Conservation (phyloP, 176 grass and related monocot genomes). For the Oryza australiensis region DNA sequence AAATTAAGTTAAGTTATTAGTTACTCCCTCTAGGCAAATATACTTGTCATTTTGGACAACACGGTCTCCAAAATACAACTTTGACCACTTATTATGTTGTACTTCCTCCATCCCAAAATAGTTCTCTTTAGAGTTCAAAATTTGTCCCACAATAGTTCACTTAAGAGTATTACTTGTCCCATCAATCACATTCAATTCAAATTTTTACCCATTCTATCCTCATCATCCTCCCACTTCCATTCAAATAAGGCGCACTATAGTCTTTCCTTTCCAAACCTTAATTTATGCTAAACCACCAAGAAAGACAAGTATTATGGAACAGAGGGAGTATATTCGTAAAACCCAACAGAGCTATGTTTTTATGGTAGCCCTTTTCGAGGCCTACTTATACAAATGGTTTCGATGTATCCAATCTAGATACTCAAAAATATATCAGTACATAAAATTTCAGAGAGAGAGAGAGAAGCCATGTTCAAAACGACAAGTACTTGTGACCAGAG, state of each 20-base stretch:
- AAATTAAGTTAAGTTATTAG: neutral
- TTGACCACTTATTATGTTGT: neutral
- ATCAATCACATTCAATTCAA: no score
- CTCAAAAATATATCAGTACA: neutral
- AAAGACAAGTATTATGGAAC: no score
- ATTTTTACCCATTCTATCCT: no score
- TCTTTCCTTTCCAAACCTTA: no score
- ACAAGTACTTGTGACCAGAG: neutral
- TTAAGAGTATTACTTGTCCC: no score
- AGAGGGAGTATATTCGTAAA: neutral
- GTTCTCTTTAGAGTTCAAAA: no score
- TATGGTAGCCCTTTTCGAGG: neutral
- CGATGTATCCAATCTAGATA: neutral
- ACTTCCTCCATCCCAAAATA: no score
- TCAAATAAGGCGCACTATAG: no score
- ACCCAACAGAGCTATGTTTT: neutral
- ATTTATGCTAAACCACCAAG: no score
- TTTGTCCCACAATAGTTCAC: no score
- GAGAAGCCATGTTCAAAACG: neutral
- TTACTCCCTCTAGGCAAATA: neutral
- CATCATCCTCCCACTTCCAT: no score
- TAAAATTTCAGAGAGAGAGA: neutral
- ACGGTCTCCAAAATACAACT: neutral
- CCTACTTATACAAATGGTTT: neutral
- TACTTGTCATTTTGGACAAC: neutral